Evolutionary conservation across 2,329 filamentous ascomycete genomes (phyloP), one percentile per base, ranked within the genome.

Genomic region (Ceratocystis lukuohia): DNA sequence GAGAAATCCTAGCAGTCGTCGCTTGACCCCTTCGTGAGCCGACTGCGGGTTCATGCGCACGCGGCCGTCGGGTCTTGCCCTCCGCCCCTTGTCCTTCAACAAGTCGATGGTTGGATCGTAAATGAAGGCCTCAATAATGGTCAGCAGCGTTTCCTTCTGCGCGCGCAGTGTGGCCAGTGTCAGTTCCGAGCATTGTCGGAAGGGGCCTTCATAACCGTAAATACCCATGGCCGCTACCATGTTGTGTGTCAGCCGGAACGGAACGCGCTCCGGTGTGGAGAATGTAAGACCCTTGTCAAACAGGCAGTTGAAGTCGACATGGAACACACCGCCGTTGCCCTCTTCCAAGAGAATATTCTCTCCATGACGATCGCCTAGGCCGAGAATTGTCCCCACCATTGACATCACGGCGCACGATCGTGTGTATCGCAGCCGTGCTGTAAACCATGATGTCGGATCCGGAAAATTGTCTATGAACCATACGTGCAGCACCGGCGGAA

Each of bases 261-360:
- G 95, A 1, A 99, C 94, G 37, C 88, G 81, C 76, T 99, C 94
- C 0, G 94, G 93, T 75, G 95, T 96, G 69, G 91, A 88, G 74
- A 99, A 97, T 0, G 92, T 96, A 50, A 93, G 83, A 1, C 94
- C 94, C 73, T 99, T 99, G 79, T 99, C 95, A 74, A 99, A 99
- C 3, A 99, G 85, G 75, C 95, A 99, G 77, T 99, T 99, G 81
- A 99, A 99, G 77, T 99, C 94, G 59, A 99, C 95, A 76, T 99
- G 94, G 76, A 99, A 89, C 1, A 96, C 86, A 64, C 93, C 93
- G 57, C 95, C 94, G 70, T 91, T 95, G 66, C 89, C 88, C 77
- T 97, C 91, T 75, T 97, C 91, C 41, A 99, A 85, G 37, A 96
- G 84, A 66, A 99, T 90, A 75, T 99, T 99, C 75, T 99, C 94